A percentile compares a stretch with the other conserved stretches of the same genome.
Conservation (phyloP, 1,284 basidiomycete genomes). For the Rhodotorula sp. region DNA sequence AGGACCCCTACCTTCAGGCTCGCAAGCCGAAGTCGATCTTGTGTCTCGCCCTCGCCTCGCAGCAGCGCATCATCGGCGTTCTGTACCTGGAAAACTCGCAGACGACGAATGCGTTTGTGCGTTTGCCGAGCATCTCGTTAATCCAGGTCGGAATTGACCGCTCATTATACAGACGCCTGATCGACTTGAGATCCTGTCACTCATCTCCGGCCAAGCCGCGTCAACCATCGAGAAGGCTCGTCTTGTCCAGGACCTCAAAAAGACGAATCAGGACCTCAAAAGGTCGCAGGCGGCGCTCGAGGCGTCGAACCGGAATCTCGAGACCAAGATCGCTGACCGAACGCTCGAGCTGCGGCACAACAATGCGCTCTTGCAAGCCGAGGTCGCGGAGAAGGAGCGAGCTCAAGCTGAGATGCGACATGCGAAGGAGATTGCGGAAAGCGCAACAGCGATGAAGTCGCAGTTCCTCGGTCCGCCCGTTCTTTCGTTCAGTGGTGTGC, state of each 20-base stretch:
- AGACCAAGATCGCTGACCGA: slow-evolving; percentile 28
- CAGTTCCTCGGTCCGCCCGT: slow-evolving; percentile 33
- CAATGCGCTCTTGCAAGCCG: slow-evolving; percentile 25
- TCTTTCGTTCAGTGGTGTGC: not conserved
- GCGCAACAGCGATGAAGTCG: slow-evolving; percentile 34
- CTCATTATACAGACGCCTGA: slow-evolving; percentile 22
- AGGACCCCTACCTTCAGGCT: slow-evolving; percentile 25
- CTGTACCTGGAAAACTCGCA: slow-evolving; percentile 38
- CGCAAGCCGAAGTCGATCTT: slow-evolving; percentile 34
- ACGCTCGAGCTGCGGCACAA: slow-evolving; percentile 29
- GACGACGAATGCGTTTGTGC: slow-evolving; percentile 33
- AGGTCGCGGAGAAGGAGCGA: slow-evolving; percentile 34
- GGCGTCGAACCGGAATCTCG: slow-evolving; percentile 35
- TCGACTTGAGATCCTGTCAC: slow-evolving; percentile 37
- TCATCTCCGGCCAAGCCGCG: slow-evolving; percentile 36
- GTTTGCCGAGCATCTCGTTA: not conserved
- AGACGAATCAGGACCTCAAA: slow-evolving; percentile 31
- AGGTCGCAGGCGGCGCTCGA: slow-evolving; percentile 34
- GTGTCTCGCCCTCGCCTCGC: slow-evolving; percentile 30
- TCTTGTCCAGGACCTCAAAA: slow-evolving; percentile 33
- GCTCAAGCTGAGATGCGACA: slow-evolving; percentile 38
- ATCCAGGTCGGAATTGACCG: not conserved
- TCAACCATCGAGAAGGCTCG: slow-evolving; percentile 37
- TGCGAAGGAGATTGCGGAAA: slow-evolving; percentile 38
- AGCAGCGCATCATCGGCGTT: slow-evolving; percentile 34